These are phyloP conservation scores for Oryza longistaminata DNA, from an alignment of 176 grass and related monocot species.

Conservation along the genomic window DNA sequence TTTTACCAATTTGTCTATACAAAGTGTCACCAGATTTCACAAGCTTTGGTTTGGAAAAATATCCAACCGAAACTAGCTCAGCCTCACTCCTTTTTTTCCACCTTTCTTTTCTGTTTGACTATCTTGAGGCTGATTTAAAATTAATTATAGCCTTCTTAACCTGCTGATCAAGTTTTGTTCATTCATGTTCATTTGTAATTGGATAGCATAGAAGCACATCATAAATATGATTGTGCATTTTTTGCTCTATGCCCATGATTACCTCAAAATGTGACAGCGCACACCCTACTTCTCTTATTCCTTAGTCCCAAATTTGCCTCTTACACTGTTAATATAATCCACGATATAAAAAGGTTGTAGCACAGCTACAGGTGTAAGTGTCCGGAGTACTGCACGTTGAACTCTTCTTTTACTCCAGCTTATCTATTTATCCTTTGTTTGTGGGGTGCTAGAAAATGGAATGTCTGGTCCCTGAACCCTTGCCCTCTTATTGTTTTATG, in stretches of 20 bases:
- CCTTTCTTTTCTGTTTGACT: background rate
- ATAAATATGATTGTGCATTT: background rate
- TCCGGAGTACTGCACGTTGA: background rate
- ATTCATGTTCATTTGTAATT: constrained; percentile 9
- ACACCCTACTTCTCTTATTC: background rate
- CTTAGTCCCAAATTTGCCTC: background rate
- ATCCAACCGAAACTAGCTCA: background rate
- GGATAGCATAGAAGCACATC: background rate
- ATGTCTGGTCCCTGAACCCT: background rate
- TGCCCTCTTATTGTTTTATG: background rate
- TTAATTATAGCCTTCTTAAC: background rate
- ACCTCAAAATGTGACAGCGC: background rate
- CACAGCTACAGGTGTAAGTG: background rate
- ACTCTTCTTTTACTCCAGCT: background rate
- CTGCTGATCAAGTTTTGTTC: no score
- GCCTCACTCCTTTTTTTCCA: background rate
- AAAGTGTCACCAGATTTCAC: background rate
- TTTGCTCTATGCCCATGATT: background rate
- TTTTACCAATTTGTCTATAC: background rate
- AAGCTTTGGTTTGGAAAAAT: background rate
- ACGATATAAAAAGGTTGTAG: background rate
- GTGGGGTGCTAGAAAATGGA: background rate
- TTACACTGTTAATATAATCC: background rate
- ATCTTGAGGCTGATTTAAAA: background rate
- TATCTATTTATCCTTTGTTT: background rate